Evolutionary conservation across 495 filamentous ascomycete genomes (phyloP).

Genomic region (Aspergillus indologenus): DNA sequence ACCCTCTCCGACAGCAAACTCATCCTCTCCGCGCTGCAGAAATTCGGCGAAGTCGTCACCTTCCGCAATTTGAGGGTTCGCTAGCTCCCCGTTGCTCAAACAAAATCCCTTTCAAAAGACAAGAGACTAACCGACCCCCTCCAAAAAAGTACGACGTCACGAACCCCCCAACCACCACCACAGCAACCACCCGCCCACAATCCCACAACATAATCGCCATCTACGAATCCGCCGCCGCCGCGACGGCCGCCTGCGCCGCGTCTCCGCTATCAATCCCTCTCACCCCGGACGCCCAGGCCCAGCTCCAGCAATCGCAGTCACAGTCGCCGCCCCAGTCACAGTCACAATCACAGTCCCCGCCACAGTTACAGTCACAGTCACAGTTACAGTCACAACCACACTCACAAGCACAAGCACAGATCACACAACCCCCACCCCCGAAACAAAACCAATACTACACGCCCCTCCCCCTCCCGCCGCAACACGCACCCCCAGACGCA

Average conservation of each 20-base stretch:
- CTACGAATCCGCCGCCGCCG: conserved; percentile 35
- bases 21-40: conserved; percentile 67
- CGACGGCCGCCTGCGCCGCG: conserved; percentile 30
- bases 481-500: neutral
- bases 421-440: too few relatives aligned
- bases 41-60: conserved; percentile 71
- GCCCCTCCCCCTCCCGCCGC: neutral
- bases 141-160: conserved; percentile 21
- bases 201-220: conserved; percentile 28
- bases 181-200: neutral
- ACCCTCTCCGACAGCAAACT: conserved; percentile 69
- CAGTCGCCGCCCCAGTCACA: conserved; percentile 1
- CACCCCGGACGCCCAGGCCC: too few relatives aligned
- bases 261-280: conserved; percentile 31
- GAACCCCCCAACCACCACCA: conserved; percentile 14
- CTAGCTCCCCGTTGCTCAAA: too few relatives aligned
- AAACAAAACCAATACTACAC: too few relatives aligned
- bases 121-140: too few relatives aligned
- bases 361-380: too few relatives aligned
- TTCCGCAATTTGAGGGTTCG: conserved; percentile 68
- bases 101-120: too few relatives aligned
- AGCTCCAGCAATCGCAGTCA: neutral
- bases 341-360: conserved; percentile 8
- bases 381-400: too few relatives aligned
- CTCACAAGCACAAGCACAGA: too few relatives aligned